Evolutionary conservation across 257 asterid species (phyloP).

Genomic region (Nicotiana benthamiana): DNA sequence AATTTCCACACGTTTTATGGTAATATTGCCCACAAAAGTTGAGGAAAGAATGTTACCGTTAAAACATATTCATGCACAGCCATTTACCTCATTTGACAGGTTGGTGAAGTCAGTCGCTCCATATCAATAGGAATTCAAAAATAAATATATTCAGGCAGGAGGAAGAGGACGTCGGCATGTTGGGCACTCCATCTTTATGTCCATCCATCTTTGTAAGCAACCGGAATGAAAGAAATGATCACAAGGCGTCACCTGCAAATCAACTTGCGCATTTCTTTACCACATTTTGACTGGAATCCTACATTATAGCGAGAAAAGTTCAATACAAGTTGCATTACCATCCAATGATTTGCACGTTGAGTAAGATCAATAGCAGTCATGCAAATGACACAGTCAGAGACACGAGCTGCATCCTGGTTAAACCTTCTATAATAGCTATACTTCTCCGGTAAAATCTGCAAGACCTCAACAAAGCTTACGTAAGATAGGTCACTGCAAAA

Average conservation of each 20-base stretch:
- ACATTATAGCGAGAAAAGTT: not conserved
- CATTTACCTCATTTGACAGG: slow-evolving; percentile 41
- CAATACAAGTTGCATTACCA: slow-evolving; percentile 40
- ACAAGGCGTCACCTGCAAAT: slow-evolving; percentile 74
- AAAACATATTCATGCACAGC: not conserved
- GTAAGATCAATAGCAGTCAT: slow-evolving; percentile 72
- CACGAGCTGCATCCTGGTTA: slow-evolving; percentile 49
- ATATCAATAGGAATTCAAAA: slow-evolving; percentile 6
- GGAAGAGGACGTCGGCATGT: slow-evolving; percentile 96
- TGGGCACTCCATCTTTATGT: slow-evolving; percentile 98
- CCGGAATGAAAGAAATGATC: slow-evolving; percentile 94
- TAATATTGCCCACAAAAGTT: not conserved
- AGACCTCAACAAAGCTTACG: not conserved
- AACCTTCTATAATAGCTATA: slow-evolving; percentile 76
- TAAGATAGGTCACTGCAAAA: slow-evolving; percentile 8
- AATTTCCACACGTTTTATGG: not conserved
- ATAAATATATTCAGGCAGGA: slow-evolving; percentile 48
- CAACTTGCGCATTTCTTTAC: not conserved
- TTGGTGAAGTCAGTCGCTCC: slow-evolving; percentile 16
- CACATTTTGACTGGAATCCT: not conserved
- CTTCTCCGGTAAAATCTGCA: slow-evolving; percentile 89
- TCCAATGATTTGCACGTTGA: slow-evolving; percentile 72
- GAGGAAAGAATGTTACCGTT: not conserved
- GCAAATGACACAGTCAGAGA: slow-evolving; percentile 87
- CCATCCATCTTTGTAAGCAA: slow-evolving; percentile 98